Evolutionary conservation across 2,329 filamentous ascomycete genomes (phyloP).

Genomic region (Beauveria scarabaeidicola): DNA sequence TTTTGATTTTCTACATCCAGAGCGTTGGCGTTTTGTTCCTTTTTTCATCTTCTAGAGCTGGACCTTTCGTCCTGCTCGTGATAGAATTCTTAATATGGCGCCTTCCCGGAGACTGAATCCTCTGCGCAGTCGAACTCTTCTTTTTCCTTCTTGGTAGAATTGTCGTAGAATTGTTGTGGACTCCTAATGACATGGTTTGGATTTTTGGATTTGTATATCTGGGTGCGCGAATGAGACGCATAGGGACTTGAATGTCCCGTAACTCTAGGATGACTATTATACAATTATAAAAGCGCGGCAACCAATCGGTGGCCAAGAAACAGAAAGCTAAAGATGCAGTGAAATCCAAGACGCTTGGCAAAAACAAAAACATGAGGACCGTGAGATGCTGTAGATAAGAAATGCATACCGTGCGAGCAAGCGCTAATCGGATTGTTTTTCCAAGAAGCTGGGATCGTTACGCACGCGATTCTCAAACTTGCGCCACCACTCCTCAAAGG

Average conservation of each 20-base stretch:
- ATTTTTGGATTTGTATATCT: conserved; percentile 4
- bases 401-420: too few species aligned
- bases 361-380: not conserved
- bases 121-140: too few species aligned
- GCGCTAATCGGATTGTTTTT: conserved; percentile 40
- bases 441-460: conserved; percentile 79
- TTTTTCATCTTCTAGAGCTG: not conserved
- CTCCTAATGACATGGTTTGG: not conserved
- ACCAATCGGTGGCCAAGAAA: not conserved
- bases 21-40: conserved; percentile 5
- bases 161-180: not conserved
- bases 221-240: not conserved
- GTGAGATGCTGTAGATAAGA: not conserved
- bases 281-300: not conserved
- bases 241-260: not conserved
- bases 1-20: not conserved
- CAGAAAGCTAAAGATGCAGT: not conserved
- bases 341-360: not conserved
- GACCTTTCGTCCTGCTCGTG: not conserved
- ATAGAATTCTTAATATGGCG: conserved; percentile 1
- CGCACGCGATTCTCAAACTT: conserved; percentile 89
- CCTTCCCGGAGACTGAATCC: too few species aligned
- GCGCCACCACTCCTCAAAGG: conserved; percentile 95
- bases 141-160: not conserved
- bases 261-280: conserved; percentile 4